phyloP scores from a whole-genome alignment of 257 asterid species.

The Forsythia suspensa region DNA sequence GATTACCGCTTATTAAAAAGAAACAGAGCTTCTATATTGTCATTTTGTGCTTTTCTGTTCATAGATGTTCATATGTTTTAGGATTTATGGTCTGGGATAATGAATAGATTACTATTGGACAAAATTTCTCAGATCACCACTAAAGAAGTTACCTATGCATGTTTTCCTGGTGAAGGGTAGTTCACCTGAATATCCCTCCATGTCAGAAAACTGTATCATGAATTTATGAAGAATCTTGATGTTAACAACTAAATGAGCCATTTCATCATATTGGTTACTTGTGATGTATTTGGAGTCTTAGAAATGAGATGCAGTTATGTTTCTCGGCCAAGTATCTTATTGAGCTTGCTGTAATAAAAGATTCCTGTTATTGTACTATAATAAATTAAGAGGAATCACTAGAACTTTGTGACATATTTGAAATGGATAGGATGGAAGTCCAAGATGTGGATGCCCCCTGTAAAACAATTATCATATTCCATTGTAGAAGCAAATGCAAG shows the following conservation, averaged over 20 bases:
- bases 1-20: background rate
- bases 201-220: background rate
- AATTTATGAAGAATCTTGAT: background rate
- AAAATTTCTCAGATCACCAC: background rate
- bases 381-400: constrained; percentile 2
- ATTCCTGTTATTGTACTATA: constrained; percentile 13
- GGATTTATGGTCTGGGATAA: constrained; percentile 1
- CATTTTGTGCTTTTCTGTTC: constrained; percentile 6
- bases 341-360: background rate
- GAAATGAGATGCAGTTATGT: background rate
- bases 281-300: background rate
- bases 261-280: background rate
- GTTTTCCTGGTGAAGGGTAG: background rate
- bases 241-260: background rate
- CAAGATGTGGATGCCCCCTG: background rate
- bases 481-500: background rate
- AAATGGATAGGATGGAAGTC: background rate
- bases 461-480: background rate
- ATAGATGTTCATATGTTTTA: constrained; percentile 3
- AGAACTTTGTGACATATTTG: background rate
- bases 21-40: background rate
- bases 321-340: background rate
- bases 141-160: background rate
- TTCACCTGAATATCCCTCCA: background rate
- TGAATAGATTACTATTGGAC: constrained; percentile 3